phyloP scores from a whole-genome alignment of 1,139 yeast species.

The Komagataea norvegica region DNA sequence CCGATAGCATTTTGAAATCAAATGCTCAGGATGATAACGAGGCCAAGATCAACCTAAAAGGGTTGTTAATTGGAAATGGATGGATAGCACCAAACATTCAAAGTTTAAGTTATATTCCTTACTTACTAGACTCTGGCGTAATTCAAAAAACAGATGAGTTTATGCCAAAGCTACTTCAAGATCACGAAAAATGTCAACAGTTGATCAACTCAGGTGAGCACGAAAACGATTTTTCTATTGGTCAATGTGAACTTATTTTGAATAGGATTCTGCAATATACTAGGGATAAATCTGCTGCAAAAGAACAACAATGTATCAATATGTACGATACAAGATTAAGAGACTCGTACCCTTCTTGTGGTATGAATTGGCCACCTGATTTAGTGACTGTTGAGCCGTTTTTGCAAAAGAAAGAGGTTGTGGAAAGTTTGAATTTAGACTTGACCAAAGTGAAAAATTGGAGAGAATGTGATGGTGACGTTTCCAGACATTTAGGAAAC shows the following conservation, averaged over 20 bases:
- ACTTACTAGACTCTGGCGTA: conserved; percentile 54
- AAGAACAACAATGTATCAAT: conserved; percentile 56
- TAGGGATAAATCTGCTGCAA: conserved; percentile 26
- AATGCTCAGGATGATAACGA: conserved; percentile 36
- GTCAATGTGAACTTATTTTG: conserved; percentile 48
- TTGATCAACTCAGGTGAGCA: conserved; percentile 33
- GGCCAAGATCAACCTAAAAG: conserved; percentile 46
- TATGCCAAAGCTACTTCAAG: conserved; percentile 39
- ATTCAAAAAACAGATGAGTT: conserved; percentile 38
- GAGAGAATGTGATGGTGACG: conserved; percentile 72
- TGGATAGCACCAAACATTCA: conserved; percentile 93
- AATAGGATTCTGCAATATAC: conserved; percentile 40
- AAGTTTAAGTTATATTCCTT: conserved; percentile 77
- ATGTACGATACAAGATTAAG: conserved; percentile 73
- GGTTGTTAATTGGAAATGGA: conserved; percentile 87
- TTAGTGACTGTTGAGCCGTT: conserved; percentile 56
- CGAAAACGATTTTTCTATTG: conserved; percentile 33
- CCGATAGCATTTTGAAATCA: conserved; percentile 51
- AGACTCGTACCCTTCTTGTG: conserved; percentile 83
- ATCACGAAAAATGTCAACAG: conserved; percentile 63
- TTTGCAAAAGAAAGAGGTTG: conserved; percentile 51
- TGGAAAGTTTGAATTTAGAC: conserved; percentile 51
- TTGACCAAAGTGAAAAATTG: conserved; percentile 40
- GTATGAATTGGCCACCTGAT: conserved; percentile 91
- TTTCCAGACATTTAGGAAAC: conserved; percentile 49